A percentile compares a stretch with the other conserved stretches of the same genome.
These are phyloP conservation scores for Fusarium lyarnte DNA, from an alignment of 2,329 filamentous ascomycete species.

Conservation along the genomic window DNA sequence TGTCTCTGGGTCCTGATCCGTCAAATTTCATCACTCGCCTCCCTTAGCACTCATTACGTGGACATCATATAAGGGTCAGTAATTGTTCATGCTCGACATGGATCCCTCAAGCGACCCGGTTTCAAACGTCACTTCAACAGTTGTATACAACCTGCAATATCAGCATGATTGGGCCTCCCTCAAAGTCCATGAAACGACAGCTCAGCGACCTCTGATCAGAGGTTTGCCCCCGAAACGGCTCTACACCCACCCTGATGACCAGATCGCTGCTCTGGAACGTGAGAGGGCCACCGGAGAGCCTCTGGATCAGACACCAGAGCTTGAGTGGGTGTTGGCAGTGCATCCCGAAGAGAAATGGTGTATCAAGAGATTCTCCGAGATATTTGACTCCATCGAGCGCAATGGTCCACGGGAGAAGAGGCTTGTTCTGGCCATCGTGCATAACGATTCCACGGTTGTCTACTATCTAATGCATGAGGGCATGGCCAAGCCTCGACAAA, in stretches of 20 bases:
- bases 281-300: constrained; percentile 60
- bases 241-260: constrained; percentile 85
- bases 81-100: constrained; percentile 19
- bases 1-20: not conserved
- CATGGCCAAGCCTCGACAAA: constrained; percentile 87
- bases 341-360: constrained; percentile 79
- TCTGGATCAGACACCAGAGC: constrained; percentile 62
- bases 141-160: constrained; percentile 76
- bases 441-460: constrained; percentile 83
- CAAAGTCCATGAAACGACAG: constrained; percentile 59
- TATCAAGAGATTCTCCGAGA: constrained; percentile 69
- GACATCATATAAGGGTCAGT: not conserved
- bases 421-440: constrained; percentile 76
- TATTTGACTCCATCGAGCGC: constrained; percentile 73
- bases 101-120: constrained; percentile 23
- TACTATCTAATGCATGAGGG: constrained; percentile 89
- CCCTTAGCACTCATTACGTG: constrained; percentile 6
- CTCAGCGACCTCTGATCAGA: constrained; percentile 70
- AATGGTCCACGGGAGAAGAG: constrained; percentile 67
- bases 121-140: constrained; percentile 51
- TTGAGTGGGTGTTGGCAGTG: constrained; percentile 81
- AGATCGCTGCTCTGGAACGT: constrained; percentile 74
- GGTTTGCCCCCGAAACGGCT: constrained; percentile 77
- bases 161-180: constrained; percentile 80
- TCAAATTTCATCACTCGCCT: not conserved